phyloP scores from a whole-genome alignment of 2,329 filamentous ascomycete species.

The Geoglossum cookeanum region DNA sequence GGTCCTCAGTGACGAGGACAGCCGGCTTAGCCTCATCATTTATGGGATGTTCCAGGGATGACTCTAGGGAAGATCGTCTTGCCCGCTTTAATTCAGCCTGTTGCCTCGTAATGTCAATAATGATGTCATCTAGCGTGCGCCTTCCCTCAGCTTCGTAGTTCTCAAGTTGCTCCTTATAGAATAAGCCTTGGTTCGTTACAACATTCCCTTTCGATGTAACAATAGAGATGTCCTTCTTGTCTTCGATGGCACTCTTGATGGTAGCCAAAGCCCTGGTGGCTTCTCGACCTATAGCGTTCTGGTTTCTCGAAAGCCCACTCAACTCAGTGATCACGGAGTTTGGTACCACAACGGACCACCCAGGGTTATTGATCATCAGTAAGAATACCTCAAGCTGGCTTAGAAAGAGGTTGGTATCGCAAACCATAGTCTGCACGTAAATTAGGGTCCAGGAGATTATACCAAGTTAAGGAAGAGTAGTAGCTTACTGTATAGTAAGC shows the following conservation, averaged over 20 bases:
- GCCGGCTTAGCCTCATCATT: conserved; percentile 9
- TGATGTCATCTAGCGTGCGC: conserved; percentile 14
- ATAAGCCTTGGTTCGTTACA: conserved; percentile 10
- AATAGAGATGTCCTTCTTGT: conserved; percentile 12
- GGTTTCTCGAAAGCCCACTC: conserved; percentile 11
- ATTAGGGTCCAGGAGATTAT: conserved; percentile 5
- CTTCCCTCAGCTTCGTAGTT: conserved; percentile 9
- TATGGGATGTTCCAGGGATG: not conserved
- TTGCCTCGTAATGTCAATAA: conserved; percentile 13
- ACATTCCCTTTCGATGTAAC: conserved; percentile 12
- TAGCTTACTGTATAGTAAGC: conserved; percentile 9
- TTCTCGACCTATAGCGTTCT: conserved; percentile 8
- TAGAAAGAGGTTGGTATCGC: conserved; percentile 14
- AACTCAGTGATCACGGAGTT: conserved; percentile 15
- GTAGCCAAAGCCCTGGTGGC: conserved; percentile 11
- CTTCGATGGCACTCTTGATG: conserved; percentile 10
- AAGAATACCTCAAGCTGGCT: conserved; percentile 13
- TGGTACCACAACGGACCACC: conserved; percentile 13
- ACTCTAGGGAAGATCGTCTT: conserved; percentile 7
- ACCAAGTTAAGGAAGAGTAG: not conserved
- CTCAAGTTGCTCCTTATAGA: conserved; percentile 13
- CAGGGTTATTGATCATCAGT: conserved; percentile 9
- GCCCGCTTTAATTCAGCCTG: conserved; percentile 7
- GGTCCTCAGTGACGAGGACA: conserved; percentile 14
- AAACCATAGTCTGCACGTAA: conserved; percentile 10